Evolutionary conservation across 805 yeast genomes (phyloP).

Genomic region (Hanseniaspora lindneri): DNA sequence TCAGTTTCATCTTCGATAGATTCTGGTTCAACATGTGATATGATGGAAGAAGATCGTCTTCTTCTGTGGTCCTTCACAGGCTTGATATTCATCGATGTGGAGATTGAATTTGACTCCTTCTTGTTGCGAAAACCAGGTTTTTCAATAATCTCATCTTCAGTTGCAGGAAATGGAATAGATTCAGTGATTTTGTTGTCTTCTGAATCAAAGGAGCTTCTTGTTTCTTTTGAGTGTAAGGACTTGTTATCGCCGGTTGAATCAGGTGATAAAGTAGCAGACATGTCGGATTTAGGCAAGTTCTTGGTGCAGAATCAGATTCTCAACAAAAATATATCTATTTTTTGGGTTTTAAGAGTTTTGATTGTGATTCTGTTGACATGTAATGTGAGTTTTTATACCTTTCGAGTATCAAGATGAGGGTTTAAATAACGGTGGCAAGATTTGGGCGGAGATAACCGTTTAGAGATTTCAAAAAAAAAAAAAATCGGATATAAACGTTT

Average conservation of each 20-base stretch:
- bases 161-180: slow-evolving; percentile 10
- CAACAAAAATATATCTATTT: no score
- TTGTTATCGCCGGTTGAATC: background rate
- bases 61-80: slow-evolving; percentile 34
- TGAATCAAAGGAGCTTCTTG: slow-evolving; percentile 1
- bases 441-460: no score
- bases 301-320: no score
- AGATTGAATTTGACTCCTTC: background rate
- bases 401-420: no score
- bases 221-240: slow-evolving; percentile 6
- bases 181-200: slow-evolving; percentile 14
- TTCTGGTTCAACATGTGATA: slow-evolving; percentile 89
- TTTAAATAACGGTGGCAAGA: no score
- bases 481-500: no score
- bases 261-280: background rate
- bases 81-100: slow-evolving; percentile 18
- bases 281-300: no score
- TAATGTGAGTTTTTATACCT: no score
- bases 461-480: no score
- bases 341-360: no score
- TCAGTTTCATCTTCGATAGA: slow-evolving; percentile 84
- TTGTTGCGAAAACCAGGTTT: background rate
- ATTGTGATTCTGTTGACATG: no score
- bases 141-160: background rate
- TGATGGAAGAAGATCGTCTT: slow-evolving; percentile 77